A percentile compares a stretch with the other conserved stretches of the same genome.
These are phyloP conservation scores for Diaporthe sp. DNA, from an alignment of 2,329 filamentous ascomycete genomes.

Conservation along the genomic window DNA sequence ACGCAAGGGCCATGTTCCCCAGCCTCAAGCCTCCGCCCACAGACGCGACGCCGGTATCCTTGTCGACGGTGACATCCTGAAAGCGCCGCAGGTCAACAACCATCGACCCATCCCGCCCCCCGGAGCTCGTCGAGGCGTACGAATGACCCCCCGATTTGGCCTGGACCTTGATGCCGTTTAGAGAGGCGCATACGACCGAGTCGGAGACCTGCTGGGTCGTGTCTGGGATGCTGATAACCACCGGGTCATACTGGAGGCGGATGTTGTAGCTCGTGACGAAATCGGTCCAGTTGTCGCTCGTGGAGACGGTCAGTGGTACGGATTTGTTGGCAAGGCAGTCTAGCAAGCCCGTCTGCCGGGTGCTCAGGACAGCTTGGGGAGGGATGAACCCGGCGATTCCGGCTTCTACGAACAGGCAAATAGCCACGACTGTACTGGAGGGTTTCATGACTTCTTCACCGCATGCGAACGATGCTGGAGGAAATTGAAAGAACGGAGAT, in stretches of 20 bases:
- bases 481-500: neutral
- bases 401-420: neutral
- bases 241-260: constrained; percentile 60
- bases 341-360: neutral
- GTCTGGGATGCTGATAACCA: constrained; percentile 62
- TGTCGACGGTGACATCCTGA: constrained; percentile 67
- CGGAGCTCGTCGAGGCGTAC: constrained; percentile 57
- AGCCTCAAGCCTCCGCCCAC: constrained; percentile 67
- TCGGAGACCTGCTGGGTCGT: constrained; percentile 67
- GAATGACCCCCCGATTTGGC: constrained; percentile 76
- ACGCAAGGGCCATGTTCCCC: constrained; percentile 62
- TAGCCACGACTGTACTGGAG: neutral
- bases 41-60: constrained; percentile 64
- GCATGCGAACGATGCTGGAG: rapidly evolving
- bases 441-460: neutral
- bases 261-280: constrained; percentile 13
- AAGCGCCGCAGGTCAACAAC: constrained; percentile 69
- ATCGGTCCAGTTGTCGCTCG: neutral
- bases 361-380: neutral
- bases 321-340: constrained; percentile 5
- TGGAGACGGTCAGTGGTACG: neutral
- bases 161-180: constrained; percentile 67
- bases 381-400: neutral
- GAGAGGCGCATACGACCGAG: constrained; percentile 69
- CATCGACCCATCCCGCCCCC: constrained; percentile 57